Evolutionary conservation across 2,329 filamentous ascomycete species (phyloP).

Genomic region (Alternaria postmessia): DNA sequence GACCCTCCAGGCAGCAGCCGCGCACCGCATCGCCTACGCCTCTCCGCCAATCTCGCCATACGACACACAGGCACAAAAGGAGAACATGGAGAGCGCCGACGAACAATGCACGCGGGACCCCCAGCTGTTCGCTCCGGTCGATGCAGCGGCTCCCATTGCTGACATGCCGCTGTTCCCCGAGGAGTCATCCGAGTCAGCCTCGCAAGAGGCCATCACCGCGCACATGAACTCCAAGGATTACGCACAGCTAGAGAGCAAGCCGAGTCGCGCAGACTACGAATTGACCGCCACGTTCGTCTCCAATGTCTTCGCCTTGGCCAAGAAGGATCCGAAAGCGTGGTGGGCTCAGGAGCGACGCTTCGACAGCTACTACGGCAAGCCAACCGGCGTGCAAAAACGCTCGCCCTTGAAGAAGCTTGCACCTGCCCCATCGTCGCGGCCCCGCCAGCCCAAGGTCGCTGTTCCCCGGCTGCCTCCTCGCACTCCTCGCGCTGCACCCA

Average conservation of each 20-base stretch:
- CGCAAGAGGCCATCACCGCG: constrained; percentile 40
- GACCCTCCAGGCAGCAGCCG: constrained; percentile 31
- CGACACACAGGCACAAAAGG: constrained; percentile 47
- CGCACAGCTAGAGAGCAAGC: constrained; percentile 40
- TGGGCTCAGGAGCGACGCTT: constrained; percentile 59
- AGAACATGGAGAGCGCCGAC: constrained; percentile 43
- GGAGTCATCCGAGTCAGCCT: constrained; percentile 34
- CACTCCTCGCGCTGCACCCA: constrained; percentile 44
- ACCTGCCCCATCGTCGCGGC: constrained; percentile 45
- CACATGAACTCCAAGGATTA: constrained; percentile 48
- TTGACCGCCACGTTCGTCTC: constrained; percentile 44
- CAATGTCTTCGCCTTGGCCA: constrained; percentile 41
- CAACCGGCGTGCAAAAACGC: constrained; percentile 52
- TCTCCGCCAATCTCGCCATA: constrained; percentile 53
- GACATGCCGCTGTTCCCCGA: constrained; percentile 49
- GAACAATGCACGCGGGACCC: constrained; percentile 46
- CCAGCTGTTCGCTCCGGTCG: constrained; percentile 45
- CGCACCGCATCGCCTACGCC: constrained; percentile 44
- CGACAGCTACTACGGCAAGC: constrained; percentile 57
- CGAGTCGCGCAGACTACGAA: constrained; percentile 49
- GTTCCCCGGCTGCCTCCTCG: constrained; percentile 44
- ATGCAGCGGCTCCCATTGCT: constrained; percentile 37
- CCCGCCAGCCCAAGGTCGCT: constrained; percentile 45
- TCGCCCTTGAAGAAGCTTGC: constrained; percentile 47
- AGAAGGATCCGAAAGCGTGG: constrained; percentile 54